Evolutionary conservation across 305 asterid genomes (phyloP).

Genomic region (Fraxinus angustifolia): DNA sequence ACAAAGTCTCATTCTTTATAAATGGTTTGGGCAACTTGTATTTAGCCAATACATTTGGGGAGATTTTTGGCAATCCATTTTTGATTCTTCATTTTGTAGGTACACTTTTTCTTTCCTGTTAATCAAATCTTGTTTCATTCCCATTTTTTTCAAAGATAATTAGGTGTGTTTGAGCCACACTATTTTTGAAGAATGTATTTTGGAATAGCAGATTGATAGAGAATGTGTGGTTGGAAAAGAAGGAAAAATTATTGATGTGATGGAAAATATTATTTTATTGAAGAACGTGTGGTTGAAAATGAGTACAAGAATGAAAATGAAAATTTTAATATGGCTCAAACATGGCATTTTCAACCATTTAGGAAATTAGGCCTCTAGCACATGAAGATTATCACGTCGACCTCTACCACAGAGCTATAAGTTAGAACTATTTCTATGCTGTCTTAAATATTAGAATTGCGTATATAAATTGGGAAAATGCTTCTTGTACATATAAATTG

Average conservation of each 20-base stretch:
- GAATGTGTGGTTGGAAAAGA: no score
- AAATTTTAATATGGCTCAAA: no score
- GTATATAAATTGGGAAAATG: background rate
- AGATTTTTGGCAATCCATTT: background rate
- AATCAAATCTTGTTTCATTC: background rate
- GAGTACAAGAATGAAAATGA: no score
- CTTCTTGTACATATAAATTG: background rate
- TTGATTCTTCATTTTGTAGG: background rate
- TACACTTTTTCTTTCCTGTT: background rate
- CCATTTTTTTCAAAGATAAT: no score
- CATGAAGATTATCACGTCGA: background rate
- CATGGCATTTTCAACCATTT: no score
- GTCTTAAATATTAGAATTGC: background rate
- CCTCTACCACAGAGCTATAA: background rate
- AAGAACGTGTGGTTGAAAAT: no score
- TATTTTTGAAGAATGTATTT: no score
- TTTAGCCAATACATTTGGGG: background rate
- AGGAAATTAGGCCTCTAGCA: background rate
- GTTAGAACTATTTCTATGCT: constrained; percentile 6
- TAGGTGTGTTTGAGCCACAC: no score
- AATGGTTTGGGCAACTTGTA: background rate
- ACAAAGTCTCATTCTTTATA: background rate
- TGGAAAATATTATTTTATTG: no score
- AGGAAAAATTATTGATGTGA: no score
- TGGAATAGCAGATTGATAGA: no score